These are phyloP conservation scores for Poa annua DNA, from an alignment of 176 grass and related monocot genomes.

Conservation along the genomic window DNA sequence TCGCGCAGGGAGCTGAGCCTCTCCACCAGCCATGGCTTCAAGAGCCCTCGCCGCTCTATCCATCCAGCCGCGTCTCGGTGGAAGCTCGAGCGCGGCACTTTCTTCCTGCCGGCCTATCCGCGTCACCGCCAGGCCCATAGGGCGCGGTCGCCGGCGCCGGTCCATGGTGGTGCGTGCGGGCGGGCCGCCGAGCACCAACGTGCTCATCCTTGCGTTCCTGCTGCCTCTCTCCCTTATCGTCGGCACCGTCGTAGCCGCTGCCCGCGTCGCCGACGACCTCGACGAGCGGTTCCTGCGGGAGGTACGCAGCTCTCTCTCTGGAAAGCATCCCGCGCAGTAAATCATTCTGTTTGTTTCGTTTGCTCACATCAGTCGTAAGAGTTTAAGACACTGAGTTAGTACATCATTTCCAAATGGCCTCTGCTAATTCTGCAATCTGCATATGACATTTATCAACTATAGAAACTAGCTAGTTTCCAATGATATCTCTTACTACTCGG, in stretches of 20 bases:
- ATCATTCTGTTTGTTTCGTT: not conserved
- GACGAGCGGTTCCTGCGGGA: conserved; percentile 84
- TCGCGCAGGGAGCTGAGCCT: not conserved
- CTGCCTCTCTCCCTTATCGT: conserved; percentile 82
- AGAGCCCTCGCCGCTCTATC: conserved; percentile 26
- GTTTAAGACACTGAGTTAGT: not conserved
- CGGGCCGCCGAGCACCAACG: conserved; percentile 71
- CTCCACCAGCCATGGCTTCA: conserved; percentile 39
- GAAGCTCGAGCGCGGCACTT: not conserved
- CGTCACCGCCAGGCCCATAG: not conserved
- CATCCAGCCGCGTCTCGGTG: conserved; percentile 1
- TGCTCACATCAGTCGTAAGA: too few relatives aligned
- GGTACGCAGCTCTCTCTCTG: conserved; percentile 26
- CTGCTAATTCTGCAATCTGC: not conserved
- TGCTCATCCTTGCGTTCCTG: conserved; percentile 78
- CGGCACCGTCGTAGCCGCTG: conserved; percentile 68
- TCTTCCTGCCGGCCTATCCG: not conserved
- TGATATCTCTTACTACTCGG: not conserved
- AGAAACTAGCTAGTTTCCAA: not conserved
- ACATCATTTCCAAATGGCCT: not conserved
- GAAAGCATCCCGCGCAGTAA: not conserved
- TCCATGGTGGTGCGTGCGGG: conserved; percentile 57
- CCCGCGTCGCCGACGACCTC: conserved; percentile 66
- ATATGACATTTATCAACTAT: not conserved
- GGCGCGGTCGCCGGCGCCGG: conserved; percentile 13